Evolutionary conservation across 345 rosid species (phyloP).

Genomic region (Acer saccharum): DNA sequence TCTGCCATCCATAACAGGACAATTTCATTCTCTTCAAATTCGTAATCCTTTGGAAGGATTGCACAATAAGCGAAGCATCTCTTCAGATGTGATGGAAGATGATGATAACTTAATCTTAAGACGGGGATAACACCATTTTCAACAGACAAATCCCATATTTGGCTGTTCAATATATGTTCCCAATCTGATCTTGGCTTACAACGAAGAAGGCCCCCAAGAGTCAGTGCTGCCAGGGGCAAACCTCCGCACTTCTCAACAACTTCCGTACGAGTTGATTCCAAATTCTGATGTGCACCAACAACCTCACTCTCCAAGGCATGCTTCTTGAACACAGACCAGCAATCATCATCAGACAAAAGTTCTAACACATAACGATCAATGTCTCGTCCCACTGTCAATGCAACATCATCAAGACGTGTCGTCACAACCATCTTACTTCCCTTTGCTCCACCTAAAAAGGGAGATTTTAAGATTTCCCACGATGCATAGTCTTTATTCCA

Average conservation of each 20-base stretch:
- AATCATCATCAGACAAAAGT: constrained; percentile 13
- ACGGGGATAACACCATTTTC: not conserved
- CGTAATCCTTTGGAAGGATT: constrained; percentile 18
- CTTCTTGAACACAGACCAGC: constrained; percentile 15
- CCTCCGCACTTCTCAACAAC: constrained; percentile 17
- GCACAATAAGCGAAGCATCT: constrained; percentile 22
- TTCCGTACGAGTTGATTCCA: not conserved
- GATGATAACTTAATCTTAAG: not conserved
- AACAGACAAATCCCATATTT: not conserved
- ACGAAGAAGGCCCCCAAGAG: constrained; percentile 22
- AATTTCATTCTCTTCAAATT: constrained; percentile 15
- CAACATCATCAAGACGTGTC: not conserved
- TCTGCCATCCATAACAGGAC: constrained; percentile 28
- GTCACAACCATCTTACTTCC: not conserved
- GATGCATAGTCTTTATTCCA: not conserved
- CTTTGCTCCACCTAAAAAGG: not conserved
- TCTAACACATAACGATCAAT: not conserved
- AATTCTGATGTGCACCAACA: not conserved
- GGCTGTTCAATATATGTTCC: constrained; percentile 12
- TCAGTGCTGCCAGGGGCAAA: constrained; percentile 19
- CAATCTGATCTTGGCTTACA: not conserved
- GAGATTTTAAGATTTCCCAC: not conserved
- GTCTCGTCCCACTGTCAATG: not conserved
- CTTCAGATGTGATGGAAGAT: constrained; percentile 15
- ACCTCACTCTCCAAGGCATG: constrained; percentile 9